Evolutionary conservation across 2,329 filamentous ascomycete species (phyloP), one percentile per base, ranked within the genome.

Genomic region (Nemania sp.): DNA sequence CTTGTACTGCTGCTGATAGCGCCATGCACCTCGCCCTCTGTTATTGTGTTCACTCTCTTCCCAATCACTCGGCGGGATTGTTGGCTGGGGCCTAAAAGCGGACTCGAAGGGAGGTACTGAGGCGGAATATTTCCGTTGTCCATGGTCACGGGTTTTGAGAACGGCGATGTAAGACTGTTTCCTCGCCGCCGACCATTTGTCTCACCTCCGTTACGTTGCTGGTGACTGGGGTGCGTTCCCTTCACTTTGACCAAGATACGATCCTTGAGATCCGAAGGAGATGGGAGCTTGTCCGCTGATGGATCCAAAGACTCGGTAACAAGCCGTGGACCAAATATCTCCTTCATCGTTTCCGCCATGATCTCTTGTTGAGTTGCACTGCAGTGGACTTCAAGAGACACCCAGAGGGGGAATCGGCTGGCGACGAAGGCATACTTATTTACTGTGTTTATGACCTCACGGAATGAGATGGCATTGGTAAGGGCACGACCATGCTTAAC

Each of bases 331-430:
- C 90, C 90, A 73, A 97, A 96, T 10, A 90, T 86, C 32, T 90
- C 87, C 71, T 88, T 89, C 85, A 98, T 96, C 65, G 91, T 95
- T 62, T 90, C 87, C 20, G 92, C 90, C 95, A 99, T 98, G 46
- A 86, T 84, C 18, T 86, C 81, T 75, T 99, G 95, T 73, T 98
- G 95, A 12, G 87, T 80, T 1, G 87, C 79, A 67, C 86, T 90
- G 82, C 95, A 98, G 73, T 98, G 95, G 3, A 98, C 93, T 75
- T 99, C 95, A 13, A 99, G 88, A 0, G 95, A 98, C 64, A 99
- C 88, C 79, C 95, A 96, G 15, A 99, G 81, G 0, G 95, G 95
- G 68, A 93, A 97, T 20, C 85, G 85, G n/a, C 91, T 92, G 58
- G 89, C 89, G 65, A 88, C 83, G 71, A 99, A 99, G 1, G 95